Percentiles rank a stretch among this genome's conserved stretches.
Conservation (phyloP, 352 stramenopile species). For the Phytophthora podocarpi region DNA sequence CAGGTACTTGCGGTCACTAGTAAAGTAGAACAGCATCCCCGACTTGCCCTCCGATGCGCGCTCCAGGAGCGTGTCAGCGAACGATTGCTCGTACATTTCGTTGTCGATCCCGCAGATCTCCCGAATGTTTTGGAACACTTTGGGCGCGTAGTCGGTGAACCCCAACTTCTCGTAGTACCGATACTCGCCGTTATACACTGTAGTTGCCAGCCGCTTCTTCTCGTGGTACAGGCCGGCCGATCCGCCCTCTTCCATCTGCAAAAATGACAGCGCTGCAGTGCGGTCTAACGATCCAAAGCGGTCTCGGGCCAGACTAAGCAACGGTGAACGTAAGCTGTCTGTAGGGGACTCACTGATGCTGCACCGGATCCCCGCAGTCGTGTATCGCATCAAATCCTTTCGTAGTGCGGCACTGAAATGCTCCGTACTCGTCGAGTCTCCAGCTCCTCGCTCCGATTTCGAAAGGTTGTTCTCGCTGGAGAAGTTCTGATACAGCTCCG, state of each 20-base stretch:
- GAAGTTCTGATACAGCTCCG: constrained; percentile 81
- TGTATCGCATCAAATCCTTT: constrained; percentile 89
- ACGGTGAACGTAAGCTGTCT: constrained; percentile 50
- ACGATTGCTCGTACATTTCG: constrained; percentile 82
- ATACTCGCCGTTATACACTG: constrained; percentile 83
- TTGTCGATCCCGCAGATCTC: constrained; percentile 80
- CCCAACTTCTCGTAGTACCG: constrained; percentile 88
- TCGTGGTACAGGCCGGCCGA: constrained; percentile 72
- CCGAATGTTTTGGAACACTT: constrained; percentile 87
- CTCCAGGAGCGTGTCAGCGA: constrained; percentile 83
- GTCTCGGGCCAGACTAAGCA: constrained; percentile 43
- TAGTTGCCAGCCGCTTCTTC: constrained; percentile 83
- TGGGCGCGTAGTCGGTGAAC: constrained; percentile 86
- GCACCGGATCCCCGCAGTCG: constrained; percentile 80
- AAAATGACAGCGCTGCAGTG: constrained; percentile 50
- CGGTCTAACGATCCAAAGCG: constrained; percentile 49
- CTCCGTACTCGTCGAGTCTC: constrained; percentile 54
- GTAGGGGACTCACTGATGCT: constrained; percentile 68
- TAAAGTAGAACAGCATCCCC: constrained; percentile 91
- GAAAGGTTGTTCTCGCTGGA: constrained; percentile 73
- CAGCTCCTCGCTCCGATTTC: constrained; percentile 52
- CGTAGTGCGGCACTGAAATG: constrained; percentile 81
- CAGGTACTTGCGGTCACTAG: constrained; percentile 82
- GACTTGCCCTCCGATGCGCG: constrained; percentile 86
- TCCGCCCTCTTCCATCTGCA: constrained; percentile 68